A percentile compares a stretch with the other conserved stretches of the same genome.
These are phyloP conservation scores for Eremomyces bilateralis DNA, from an alignment of 495 filamentous ascomycete genomes.

Conservation along the genomic window DNA sequence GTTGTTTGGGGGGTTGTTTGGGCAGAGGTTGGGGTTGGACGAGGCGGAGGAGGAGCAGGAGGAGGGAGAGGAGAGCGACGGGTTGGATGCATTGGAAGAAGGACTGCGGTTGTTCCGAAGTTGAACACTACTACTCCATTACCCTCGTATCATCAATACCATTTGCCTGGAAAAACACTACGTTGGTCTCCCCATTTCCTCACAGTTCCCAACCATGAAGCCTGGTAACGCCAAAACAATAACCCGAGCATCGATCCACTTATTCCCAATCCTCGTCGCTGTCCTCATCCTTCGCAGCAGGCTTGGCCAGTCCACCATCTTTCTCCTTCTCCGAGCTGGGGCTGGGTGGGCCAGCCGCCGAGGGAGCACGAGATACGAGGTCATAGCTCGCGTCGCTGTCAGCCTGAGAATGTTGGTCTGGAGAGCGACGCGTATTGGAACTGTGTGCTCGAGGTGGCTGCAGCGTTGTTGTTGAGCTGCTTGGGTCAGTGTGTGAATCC, in stretches of 20 bases:
- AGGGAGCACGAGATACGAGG: constrained; percentile 64
- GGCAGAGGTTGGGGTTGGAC: constrained; percentile 47
- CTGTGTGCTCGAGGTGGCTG: neutral
- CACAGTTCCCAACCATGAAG: neutral
- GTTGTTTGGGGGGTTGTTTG: constrained; percentile 76
- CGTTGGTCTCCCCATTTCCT: neutral
- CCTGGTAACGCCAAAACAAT: neutral
- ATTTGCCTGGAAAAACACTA: neutral
- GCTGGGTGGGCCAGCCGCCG: constrained; percentile 56
- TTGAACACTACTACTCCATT: too few species aligned
- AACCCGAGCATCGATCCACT: neutral
- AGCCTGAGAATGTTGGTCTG: constrained; percentile 64
- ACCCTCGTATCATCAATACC: too few species aligned
- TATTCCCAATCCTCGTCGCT: constrained; percentile 79
- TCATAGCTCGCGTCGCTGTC: constrained; percentile 91
- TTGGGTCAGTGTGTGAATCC: constrained; percentile 1
- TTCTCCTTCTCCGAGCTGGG: constrained; percentile 25
- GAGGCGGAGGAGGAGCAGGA: constrained; percentile 40
- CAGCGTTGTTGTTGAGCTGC: constrained; percentile 20
- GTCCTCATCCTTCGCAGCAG: constrained; percentile 37
- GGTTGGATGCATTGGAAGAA: constrained; percentile 35
- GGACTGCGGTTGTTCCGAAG: constrained; percentile 62
- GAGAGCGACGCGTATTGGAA: constrained; percentile 49
- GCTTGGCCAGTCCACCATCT: constrained; percentile 24
- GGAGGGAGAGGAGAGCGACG: constrained; percentile 23